Evolutionary conservation across 192 early-diverging fungal species (phyloP), one percentile per base, ranked within the genome.

Genomic region (Coemansia sp.): DNA sequence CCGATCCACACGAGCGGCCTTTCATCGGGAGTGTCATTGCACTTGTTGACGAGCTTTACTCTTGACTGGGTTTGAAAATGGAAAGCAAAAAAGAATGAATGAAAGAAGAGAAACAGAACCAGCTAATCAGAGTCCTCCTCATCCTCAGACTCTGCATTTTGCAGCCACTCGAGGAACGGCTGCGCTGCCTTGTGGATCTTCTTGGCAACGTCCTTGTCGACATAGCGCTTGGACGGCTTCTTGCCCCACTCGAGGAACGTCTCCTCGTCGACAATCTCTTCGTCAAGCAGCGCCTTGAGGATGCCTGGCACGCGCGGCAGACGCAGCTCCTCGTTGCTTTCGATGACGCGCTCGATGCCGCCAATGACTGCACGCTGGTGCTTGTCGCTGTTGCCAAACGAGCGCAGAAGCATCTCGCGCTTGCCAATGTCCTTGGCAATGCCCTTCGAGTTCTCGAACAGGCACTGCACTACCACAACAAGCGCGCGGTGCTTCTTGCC

Each of bases 261-360:
- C 14, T 95, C 93, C 83, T 98, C 97, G 23, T 94, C 93, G 58
- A 98, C 69, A 41, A 98, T 82, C 57, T 99, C 96, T 52, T 85
- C 85, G 61, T 97, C 89, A 70, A 94, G 98, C 45, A 98, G 84
- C 6, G 84, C 86, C 89, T 91, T 94, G 66, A 99, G 78, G 59
- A 96, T 88, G 48, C 84, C 67, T 15, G 91, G 83, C 13, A 84
- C 57, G 82, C 85, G 44, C 44, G 44, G 20, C n/a, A 47, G 2
- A 0, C 44, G 44, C 22, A 23, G 44, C 44, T 47, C 44, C 44
- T 23, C 61, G 48, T 80, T 79, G 27, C 84, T 81, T 45, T 78
- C 87, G 40, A 95, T 87, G 48, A 96, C 76, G 20, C 88, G 83
- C 79, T 97, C 95, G 57, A 98, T 86, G 20, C 95, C 96, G 67